Conservation (phyloP, 2,329 filamentous ascomycete species). For the Talaromyces islandicus region DNA sequence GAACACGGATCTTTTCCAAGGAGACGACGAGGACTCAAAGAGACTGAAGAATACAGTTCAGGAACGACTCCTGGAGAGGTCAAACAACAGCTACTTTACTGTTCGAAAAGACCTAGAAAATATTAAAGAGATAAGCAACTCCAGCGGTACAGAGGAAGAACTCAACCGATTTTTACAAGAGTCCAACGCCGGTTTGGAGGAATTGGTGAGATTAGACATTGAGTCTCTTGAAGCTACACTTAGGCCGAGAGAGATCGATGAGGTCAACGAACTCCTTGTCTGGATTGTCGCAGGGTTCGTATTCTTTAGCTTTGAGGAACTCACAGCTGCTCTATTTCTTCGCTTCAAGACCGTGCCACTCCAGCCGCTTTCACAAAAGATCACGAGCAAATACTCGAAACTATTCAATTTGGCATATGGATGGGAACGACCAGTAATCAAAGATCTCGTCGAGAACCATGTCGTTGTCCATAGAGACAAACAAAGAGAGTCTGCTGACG, state of each 20-base stretch:
- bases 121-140: not conserved
- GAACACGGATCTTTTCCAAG: not conserved
- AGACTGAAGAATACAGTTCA: not conserved
- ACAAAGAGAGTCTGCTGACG: not conserved
- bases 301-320: not conserved
- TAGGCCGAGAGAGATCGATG: not conserved
- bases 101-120: not conserved
- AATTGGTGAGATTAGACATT: not conserved
- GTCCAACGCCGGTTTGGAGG: not conserved
- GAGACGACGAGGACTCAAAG: constrained; percentile 1
- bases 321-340: not conserved
- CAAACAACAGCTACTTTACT: not conserved
- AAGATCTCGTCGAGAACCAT: not conserved
- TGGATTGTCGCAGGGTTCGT: not conserved
- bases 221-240: not conserved
- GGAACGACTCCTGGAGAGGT: not conserved
- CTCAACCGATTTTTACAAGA: not conserved
- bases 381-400: not conserved
- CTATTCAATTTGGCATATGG: not conserved
- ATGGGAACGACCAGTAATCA: not conserved
- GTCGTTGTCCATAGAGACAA: not conserved
- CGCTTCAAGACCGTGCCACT: not conserved
- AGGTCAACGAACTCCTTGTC: not conserved
- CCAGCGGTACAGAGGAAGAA: not conserved
- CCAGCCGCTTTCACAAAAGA: not conserved